Evolutionary conservation across 768 basidiomycete genomes (phyloP).

Genomic region (Clavaria fumosa): DNA sequence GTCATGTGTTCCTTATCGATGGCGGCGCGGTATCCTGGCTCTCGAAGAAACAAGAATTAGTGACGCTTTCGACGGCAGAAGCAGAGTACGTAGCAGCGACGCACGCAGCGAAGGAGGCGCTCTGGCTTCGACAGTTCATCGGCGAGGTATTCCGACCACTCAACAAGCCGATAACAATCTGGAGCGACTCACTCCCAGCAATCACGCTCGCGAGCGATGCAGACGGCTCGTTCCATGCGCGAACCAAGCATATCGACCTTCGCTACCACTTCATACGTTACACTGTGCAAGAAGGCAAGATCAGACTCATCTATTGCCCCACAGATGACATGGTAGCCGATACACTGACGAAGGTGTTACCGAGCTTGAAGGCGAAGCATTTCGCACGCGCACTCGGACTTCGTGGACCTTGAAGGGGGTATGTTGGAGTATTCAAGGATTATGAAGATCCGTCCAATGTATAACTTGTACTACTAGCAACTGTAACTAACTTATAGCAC

Average conservation of each 20-base stretch:
- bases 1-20: slow-evolving; percentile 18
- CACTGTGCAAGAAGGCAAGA: slow-evolving; percentile 8
- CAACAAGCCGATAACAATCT: slow-evolving; percentile 2
- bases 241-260: slow-evolving; percentile 23
- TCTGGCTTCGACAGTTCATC: slow-evolving; percentile 19
- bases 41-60: slow-evolving; percentile 19
- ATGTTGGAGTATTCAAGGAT: no score
- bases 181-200: slow-evolving; percentile 14
- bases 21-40: slow-evolving; percentile 21
- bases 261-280: slow-evolving; percentile 18
- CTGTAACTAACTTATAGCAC: no score
- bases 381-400: slow-evolving; percentile 6
- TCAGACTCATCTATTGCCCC: slow-evolving; percentile 8
- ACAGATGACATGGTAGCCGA: slow-evolving; percentile 18
- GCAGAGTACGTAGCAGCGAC: slow-evolving; percentile 13
- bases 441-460: no score
- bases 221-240: slow-evolving; percentile 16
- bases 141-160: slow-evolving; percentile 9
- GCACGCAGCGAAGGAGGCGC: slow-evolving; percentile 14
- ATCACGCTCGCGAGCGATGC: slow-evolving; percentile 6
- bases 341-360: slow-evolving; percentile 16
- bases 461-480: no score
- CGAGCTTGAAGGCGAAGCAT: slow-evolving; percentile 3
- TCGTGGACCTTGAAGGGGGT: slow-evolving; percentile 4
- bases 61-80: slow-evolving; percentile 15